Base-by-base conservation (phyloP, 2,329 filamentous ascomycete species). In the Penicillium sclerotigenum region DNA sequence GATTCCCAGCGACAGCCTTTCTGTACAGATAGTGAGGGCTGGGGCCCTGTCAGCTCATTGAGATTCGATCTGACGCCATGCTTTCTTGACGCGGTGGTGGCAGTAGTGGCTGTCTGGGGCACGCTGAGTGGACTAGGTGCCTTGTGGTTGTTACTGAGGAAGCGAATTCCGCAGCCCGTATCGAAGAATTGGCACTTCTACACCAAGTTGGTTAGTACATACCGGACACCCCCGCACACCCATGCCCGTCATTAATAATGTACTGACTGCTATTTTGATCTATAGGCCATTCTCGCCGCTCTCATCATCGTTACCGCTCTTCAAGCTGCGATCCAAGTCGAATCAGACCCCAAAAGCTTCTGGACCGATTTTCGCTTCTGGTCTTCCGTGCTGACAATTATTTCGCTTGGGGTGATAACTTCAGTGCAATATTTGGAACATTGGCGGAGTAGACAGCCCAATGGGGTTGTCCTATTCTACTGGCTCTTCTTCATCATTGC, bases 41-140 rank as follows among this genome's bases (percentile, higher is more conserved):
- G 94, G 94, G 95, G 95, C 1, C 94, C 94, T 22, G 72, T 99
- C 71, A 97, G 91, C 75, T 86, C 87, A 34, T 81, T 86, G 64
- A 83, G 93, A 73, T 97, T 91, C 75, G 94, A 99, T 77, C 91
- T 99, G 68, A 97, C 94, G 16, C 93, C 94, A 38, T 99, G 94
- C 79, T 99, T 99, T 71, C 86, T 97, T 67, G 95, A 99, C 72
- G 84, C 96, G 22, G 92, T 90, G 85, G 84, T 97, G 57, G 85
- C 89, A 33, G 77, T 82, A 1, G 89, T 96, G 28, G 90, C 90
- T 9, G 81, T 81, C 14, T 95, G 88, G 77, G 92, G 93, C 16
- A 80, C 97, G 24, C 53, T 97, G 24, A 82, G 87, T 60, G 94
- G 94, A 56, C 81, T 86, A 8, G 81, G 86, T 43, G 91, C 93